A percentile compares a stretch with the other conserved stretches of the same genome.
These are phyloP conservation scores for Fusarium sterilihyphosum DNA, from an alignment of 2,329 filamentous ascomycete genomes.

Conservation along the genomic window DNA sequence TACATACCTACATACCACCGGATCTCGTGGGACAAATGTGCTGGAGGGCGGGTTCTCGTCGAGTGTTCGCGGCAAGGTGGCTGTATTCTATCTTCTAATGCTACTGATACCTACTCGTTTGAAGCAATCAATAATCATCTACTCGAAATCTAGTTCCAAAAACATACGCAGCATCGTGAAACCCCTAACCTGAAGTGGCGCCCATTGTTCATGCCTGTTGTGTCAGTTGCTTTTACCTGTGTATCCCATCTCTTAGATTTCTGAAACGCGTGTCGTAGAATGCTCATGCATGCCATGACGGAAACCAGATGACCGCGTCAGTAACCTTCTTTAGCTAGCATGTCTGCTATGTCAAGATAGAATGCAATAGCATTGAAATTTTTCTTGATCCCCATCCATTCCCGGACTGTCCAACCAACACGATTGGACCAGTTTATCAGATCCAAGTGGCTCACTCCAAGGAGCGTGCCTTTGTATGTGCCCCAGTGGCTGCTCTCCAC, in stretches of 20 bases:
- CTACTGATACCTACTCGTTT: conserved; percentile 49
- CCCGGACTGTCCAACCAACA: conserved; percentile 63
- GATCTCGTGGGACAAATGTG: conserved; percentile 42
- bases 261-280: neutral
- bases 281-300: neutral
- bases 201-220: neutral
- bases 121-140: conserved; percentile 33
- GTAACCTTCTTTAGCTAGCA: conserved; percentile 74
- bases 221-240: neutral
- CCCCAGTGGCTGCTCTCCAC: conserved; percentile 71
- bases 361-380: conserved; percentile 76
- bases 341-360: conserved; percentile 73
- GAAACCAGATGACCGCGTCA: conserved; percentile 34
- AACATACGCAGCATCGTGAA: neutral
- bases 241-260: neutral
- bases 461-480: conserved; percentile 69
- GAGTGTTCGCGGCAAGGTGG: conserved; percentile 44
- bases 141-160: neutral
- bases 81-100: conserved; percentile 48
- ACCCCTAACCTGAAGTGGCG: neutral
- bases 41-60: conserved; percentile 46
- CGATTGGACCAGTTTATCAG: conserved; percentile 76
- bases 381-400: conserved; percentile 62
- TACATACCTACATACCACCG: conserved; percentile 39
- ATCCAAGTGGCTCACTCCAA: conserved; percentile 71